Base-by-base conservation (phyloP, 352 stramenopile genomes). In the Phytophthora citrophthora region DNA sequence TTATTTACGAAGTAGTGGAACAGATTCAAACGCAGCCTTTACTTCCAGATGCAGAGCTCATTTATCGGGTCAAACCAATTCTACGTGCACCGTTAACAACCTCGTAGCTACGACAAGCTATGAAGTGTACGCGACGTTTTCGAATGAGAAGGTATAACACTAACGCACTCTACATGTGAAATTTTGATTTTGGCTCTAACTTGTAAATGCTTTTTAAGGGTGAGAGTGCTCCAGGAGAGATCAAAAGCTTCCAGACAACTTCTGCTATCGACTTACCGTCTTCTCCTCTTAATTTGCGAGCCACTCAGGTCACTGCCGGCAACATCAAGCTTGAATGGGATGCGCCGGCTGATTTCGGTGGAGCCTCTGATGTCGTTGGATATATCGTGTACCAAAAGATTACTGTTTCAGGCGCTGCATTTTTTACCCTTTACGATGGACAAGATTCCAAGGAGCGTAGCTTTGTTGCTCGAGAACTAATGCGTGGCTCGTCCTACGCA, bases 251-350 rank as follows among this genome's bases (percentile, higher is more conserved):
- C 16, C 39, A 39, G 16, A 89, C 77, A 1, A 66, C 8, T 12
- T 20, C 63, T 6, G 54, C 32, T 5, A 45, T 88, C 7, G 59
- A 67, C 9, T 57, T 89, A 2, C 82, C 82, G 34, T 86, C 77
- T 1, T 2, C 64, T 8, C 82, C 82, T 20, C 31, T 65, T 0
- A 81, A 79, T 34, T 81, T 89, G 15, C 51, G 41, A 0, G 61
- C 74, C 11, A 18, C 55, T 9, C 57, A 16, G 9, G 39, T 87
- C 38, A 88, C 84, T 0, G 79, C 74, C 12, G 81, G 81, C 5
- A 89, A 84, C 23, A 76, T 93, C 8, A 50, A 73, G 15, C 61
- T 93, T 8, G 26, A 57, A 45, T 93, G 84, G 84, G 76, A 83
- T 20, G 13, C 43, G 3, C 81, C 81, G 1, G 12, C 68, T 15